Percentiles rank a stretch among this genome's conserved stretches.
phyloP scores from a whole-genome alignment of 148 eudicot genomes.

The Polygonum maritimum region DNA sequence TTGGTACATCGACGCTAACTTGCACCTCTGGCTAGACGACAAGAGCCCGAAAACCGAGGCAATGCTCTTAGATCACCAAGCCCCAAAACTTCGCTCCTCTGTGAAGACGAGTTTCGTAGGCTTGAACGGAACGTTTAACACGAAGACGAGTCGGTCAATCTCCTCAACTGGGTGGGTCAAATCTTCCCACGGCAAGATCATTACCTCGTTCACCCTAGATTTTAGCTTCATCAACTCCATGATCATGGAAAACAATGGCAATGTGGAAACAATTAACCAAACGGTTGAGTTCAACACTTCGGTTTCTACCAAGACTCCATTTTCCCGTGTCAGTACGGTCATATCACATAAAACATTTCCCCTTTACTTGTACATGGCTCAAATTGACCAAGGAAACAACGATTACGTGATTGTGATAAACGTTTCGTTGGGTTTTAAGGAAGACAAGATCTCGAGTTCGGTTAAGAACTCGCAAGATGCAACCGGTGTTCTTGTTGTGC shows the following conservation, averaged over 20 bases:
- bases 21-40: slow-evolving; percentile 81
- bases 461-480: slow-evolving; percentile 54
- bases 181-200: slow-evolving; percentile 56
- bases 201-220: slow-evolving; percentile 35
- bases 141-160: slow-evolving; percentile 38
- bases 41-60: slow-evolving; percentile 36
- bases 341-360: slow-evolving; percentile 43
- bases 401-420: slow-evolving; percentile 30
- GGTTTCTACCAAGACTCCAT: slow-evolving; percentile 20
- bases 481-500: slow-evolving; percentile 49
- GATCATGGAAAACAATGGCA: slow-evolving; percentile 45
- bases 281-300: slow-evolving; percentile 41
- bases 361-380: slow-evolving; percentile 33
- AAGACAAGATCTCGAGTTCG: slow-evolving; percentile 23
- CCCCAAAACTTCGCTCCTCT: slow-evolving; percentile 16
- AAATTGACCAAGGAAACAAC: slow-evolving; percentile 30
- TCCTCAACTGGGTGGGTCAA: slow-evolving; percentile 53
- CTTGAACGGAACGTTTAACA: slow-evolving; percentile 49
- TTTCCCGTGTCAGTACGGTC: slow-evolving; percentile 12
- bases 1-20: slow-evolving; percentile 86
- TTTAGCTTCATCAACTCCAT: slow-evolving; percentile 42
- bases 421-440: slow-evolving; percentile 45
- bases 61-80: slow-evolving; percentile 22
- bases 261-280: slow-evolving; percentile 56
- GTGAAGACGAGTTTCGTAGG: slow-evolving; percentile 38